Evolutionary conservation across 192 early-diverging fungal species (phyloP).

Genomic region (Rhizophagus prolifer): DNA sequence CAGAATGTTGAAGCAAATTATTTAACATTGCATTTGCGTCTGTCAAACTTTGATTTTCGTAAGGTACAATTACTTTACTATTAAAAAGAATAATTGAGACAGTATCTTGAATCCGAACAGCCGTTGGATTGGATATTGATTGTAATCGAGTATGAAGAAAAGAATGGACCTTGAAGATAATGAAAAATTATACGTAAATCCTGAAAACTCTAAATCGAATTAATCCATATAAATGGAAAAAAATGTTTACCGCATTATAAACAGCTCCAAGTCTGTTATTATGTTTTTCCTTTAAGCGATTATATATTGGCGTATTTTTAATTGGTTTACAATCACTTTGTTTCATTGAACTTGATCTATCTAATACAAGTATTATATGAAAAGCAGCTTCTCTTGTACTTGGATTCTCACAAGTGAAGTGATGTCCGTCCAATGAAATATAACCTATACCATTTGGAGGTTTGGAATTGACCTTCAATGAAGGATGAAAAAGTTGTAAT

Average conservation of each 20-base stretch:
- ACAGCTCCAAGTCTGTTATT: conserved; percentile 27
- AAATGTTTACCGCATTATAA: conserved; percentile 9
- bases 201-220: not conserved
- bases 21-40: not conserved
- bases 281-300: not conserved
- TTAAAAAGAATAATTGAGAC: not conserved
- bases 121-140: not conserved
- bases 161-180: too few species aligned
- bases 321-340: not conserved
- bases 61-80: not conserved
- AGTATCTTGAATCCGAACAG: too few species aligned
- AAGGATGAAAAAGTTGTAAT: conserved; percentile 10
- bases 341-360: conserved; percentile 23
- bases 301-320: not conserved
- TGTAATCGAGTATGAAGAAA: not conserved
- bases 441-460: conserved; percentile 19
- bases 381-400: not conserved
- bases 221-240: too few species aligned
- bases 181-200: too few species aligned
- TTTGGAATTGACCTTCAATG: not conserved
- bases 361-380: conserved; percentile 30
- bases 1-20: not conserved
- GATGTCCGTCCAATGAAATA: conserved; percentile 30
- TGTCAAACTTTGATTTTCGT: conserved; percentile 12
- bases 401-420: conserved; percentile 23